phyloP scores from a whole-genome alignment of 768 basidiomycete genomes.

The Suillus placidus region DNA sequence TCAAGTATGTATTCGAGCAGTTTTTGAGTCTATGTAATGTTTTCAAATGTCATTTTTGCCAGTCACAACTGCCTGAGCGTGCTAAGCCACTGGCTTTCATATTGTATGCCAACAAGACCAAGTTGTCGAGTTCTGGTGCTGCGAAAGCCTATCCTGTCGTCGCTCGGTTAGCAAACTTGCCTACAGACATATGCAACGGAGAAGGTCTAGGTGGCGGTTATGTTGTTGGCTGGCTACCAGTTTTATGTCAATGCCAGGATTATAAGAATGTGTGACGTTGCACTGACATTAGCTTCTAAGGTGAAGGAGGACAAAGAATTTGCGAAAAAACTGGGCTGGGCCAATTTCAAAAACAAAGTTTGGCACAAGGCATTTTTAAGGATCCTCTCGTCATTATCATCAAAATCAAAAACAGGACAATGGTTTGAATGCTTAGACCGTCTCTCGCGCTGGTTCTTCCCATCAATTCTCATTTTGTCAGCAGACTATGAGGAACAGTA shows the following conservation, averaged over 20 bases:
- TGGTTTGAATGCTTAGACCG: neutral
- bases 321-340: neutral
- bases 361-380: neutral
- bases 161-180: conserved; percentile 36
- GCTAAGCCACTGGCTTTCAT: conserved; percentile 36
- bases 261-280: too few species aligned
- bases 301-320: neutral
- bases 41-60: neutral
- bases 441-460: neutral
- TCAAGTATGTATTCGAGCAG: conserved; percentile 32
- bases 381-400: neutral
- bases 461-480: neutral
- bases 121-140: conserved; percentile 41
- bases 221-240: conserved; percentile 43
- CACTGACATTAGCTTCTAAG: neutral
- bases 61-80: neutral
- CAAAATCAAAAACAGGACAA: neutral
- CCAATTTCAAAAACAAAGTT: neutral
- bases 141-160: conserved; percentile 42
- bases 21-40: neutral
- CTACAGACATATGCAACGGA: conserved; percentile 36
- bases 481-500: neutral
- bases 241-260: too few species aligned
- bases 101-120: conserved; percentile 44
- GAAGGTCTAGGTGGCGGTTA: conserved; percentile 36